Conservation (phyloP, 495 filamentous ascomycete genomes). For the Xylaria castorea region DNA sequence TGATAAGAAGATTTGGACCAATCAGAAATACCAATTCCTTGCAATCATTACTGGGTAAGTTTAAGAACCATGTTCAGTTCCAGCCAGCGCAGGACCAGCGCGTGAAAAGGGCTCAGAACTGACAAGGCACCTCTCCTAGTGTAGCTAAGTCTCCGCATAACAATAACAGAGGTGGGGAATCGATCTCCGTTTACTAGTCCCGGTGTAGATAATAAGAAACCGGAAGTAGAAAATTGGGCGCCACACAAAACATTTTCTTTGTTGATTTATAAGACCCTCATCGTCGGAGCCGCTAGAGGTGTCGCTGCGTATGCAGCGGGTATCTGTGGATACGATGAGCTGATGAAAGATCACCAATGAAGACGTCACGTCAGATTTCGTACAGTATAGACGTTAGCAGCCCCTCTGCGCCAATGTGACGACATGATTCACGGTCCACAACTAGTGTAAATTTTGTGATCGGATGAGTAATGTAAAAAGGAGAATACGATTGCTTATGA, state of each 20-base stretch:
- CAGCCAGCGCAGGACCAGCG: too few species aligned
- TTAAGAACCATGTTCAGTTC: neutral
- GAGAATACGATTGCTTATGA: neutral
- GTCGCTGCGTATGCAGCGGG: neutral
- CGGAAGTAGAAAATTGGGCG: neutral
- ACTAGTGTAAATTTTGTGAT: neutral
- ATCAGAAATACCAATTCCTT: neutral
- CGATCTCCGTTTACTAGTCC: neutral
- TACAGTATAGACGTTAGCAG: neutral
- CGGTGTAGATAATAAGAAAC: neutral
- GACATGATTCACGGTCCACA: constrained; percentile 22
- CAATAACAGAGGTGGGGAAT: neutral
- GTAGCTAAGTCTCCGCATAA: neutral
- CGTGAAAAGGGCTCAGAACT: neutral
- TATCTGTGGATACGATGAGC: neutral
- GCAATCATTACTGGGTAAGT: neutral
- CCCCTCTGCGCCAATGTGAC: constrained; percentile 10
- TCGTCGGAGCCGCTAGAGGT: neutral
- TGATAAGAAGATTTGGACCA: neutral
- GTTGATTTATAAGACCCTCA: constrained; percentile 15
- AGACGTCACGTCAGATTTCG: neutral
- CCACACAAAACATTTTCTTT: neutral
- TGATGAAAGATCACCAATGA: neutral
- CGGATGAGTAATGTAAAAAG: constrained; percentile 19
- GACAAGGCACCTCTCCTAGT: neutral